Evolutionary conservation across 2,329 filamentous ascomycete species (phyloP), one percentile per base, ranked within the genome.

Genomic region (Ascochyta lentis): DNA sequence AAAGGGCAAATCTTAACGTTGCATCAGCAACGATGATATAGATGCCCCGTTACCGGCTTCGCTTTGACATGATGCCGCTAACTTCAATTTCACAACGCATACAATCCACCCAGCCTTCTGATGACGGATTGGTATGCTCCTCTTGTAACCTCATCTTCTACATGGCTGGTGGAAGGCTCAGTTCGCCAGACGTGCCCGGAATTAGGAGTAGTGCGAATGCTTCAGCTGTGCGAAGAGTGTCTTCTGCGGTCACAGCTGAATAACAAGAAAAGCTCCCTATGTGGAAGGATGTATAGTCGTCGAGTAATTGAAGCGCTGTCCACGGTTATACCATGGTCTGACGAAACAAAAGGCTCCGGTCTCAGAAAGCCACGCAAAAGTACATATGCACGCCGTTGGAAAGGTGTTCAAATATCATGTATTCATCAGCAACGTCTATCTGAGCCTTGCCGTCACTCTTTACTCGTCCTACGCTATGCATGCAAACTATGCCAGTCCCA

Each of bases 401-500:
- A 2, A 39, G 10, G 19, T 24, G 16, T 39, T 7, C 6, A 38
- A 24, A 22, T 4, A 39, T 39, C 24, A 16, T 42, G 19, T 47
- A 47, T 50, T 46, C 41, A 39, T 56, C 38, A 48, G 47, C 47
- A 51, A 43, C n/a, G 38, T 43, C 47, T 56, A 56, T 40, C 19
- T 33, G 5, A 9, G 23, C 38, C 24, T 34, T 40, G 23, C 24
- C 19, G 37, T 35, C 37, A 29, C 26, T 46, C 29, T 43, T 31
- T 27, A 31, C 26, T 26, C 43, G 15, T 48, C 47, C 31, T 46
- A 48, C 38, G 45, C 54, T 54, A 54, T 56, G 57, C 57, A 60
- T 51, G 54, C 40, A 60, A 57, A 47, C 54, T 57, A 53, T 57
- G 43, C 50, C 40, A 31, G 47, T 29, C 33, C 35, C 37, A 39